A percentile compares a stretch with the other conserved stretches of the same genome.
These are phyloP conservation scores for Symbiodinium pilosum DNA, from an alignment of 73 alveolate genomes.

Conservation along the genomic window DNA sequence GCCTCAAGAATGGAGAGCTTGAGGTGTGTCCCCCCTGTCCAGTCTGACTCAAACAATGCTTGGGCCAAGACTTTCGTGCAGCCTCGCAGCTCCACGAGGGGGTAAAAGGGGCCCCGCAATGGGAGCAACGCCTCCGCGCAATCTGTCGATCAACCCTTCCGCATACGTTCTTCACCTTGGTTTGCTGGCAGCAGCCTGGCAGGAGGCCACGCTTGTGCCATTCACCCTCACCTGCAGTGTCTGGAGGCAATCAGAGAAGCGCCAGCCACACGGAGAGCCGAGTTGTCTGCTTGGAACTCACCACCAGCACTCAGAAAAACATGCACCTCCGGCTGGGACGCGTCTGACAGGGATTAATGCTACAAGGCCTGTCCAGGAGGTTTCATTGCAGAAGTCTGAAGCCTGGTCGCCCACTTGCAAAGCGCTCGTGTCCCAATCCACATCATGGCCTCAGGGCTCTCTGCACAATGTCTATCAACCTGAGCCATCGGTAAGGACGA, in stretches of 20 bases:
- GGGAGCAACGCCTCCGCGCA: neutral
- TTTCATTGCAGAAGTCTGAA: neutral
- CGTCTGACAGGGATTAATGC: too few species aligned
- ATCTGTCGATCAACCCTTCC: too few species aligned
- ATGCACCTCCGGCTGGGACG: neutral
- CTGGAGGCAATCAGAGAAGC: too few species aligned
- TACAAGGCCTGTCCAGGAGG: neutral
- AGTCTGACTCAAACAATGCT: too few species aligned
- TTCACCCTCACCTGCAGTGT: neutral
- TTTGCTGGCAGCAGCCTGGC: neutral
- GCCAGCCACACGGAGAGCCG: too few species aligned
- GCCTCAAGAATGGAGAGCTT: neutral
- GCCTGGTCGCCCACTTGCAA: slow-evolving; percentile 19
- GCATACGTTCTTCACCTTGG: too few species aligned
- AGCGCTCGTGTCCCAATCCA: neutral
- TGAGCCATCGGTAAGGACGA: too few species aligned
- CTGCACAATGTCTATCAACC: too few species aligned
- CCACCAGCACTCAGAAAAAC: neutral
- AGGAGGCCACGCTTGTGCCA: neutral
- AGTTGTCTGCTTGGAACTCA: neutral
- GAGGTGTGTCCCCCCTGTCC: too few species aligned
- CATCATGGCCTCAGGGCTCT: neutral
- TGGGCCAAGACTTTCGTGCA: neutral
- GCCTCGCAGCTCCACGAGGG: slow-evolving; percentile 17
- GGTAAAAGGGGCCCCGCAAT: neutral